phyloP scores from a whole-genome alignment of 768 basidiomycete genomes.

The Macrocybe gigantea region DNA sequence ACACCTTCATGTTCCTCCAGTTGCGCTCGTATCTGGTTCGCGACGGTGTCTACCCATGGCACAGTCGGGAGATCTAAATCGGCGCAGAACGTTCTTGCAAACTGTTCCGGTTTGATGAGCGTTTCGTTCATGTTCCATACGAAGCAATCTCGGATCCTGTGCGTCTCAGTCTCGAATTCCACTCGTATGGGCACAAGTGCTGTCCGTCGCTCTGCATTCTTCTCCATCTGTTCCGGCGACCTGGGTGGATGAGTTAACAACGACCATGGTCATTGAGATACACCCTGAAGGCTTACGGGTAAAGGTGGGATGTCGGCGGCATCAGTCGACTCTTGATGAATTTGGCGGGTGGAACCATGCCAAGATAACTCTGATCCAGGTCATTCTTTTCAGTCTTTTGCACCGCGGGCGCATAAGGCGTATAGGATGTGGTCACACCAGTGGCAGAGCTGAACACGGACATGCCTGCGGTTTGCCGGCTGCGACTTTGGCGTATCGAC shows the following conservation, averaged over 20 bases:
- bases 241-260: constrained; percentile 31
- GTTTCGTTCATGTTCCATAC: constrained; percentile 92
- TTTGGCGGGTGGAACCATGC: constrained; percentile 74
- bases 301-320: constrained; percentile 58
- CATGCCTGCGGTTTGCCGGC: constrained; percentile 41
- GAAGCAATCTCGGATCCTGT: constrained; percentile 91
- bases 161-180: constrained; percentile 89
- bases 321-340: constrained; percentile 63
- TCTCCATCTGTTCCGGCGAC: constrained; percentile 55
- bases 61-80: constrained; percentile 74
- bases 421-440: constrained; percentile 26
- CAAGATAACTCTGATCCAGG: constrained; percentile 86
- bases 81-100: constrained; percentile 81
- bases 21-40: constrained; percentile 85
- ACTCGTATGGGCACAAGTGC: constrained; percentile 88
- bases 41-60: constrained; percentile 72
- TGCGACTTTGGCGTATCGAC: constrained; percentile 42
- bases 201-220: constrained; percentile 46
- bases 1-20: constrained; percentile 86
- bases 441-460: constrained; percentile 50
- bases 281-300: constrained; percentile 52
- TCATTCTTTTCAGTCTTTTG: constrained; percentile 48
- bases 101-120: constrained; percentile 79
- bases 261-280: neutral
- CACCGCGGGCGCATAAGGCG: constrained; percentile 28